phyloP scores from a whole-genome alignment of 352 stramenopile genomes.

The Globisporangium iwayamae region DNA sequence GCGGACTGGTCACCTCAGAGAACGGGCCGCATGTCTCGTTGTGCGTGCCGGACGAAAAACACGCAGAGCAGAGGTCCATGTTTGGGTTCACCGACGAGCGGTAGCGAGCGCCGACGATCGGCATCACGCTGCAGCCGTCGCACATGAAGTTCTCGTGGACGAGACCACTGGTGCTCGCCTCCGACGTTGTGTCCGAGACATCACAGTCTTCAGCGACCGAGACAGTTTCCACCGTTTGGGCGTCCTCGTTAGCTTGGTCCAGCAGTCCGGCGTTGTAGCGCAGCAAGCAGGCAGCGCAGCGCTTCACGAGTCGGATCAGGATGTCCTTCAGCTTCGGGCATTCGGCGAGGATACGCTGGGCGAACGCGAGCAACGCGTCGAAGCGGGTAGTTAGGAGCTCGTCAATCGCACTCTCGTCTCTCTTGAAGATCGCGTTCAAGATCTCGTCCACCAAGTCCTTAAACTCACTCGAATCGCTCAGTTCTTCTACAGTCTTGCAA shows the following conservation, averaged over 20 bases:
- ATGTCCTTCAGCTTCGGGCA: constrained; percentile 42
- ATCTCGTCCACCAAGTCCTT: constrained; percentile 32
- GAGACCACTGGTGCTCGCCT: constrained; percentile 10
- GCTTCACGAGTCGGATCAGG: constrained; percentile 43
- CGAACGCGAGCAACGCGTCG: constrained; percentile 36
- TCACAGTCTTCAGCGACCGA: constrained; percentile 18
- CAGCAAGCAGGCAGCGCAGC: constrained; percentile 29
- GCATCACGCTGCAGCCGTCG: constrained; percentile 31
- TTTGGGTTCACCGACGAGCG: constrained; percentile 24
- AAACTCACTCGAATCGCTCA: constrained; percentile 36
- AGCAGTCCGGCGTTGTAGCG: constrained; percentile 34
- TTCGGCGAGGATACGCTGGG: constrained; percentile 31
- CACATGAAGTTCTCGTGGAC: constrained; percentile 30
- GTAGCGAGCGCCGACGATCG: constrained; percentile 35
- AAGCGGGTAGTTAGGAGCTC: constrained; percentile 27
- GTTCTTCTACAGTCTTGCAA: constrained; percentile 23
- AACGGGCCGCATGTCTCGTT: constrained; percentile 13
- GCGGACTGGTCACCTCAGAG: constrained; percentile 8
- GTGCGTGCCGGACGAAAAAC: constrained; percentile 15
- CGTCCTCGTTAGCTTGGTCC: constrained; percentile 20
- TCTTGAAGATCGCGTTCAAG: constrained; percentile 26
- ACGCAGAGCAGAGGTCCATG: constrained; percentile 37
- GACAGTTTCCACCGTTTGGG: constrained; percentile 21
- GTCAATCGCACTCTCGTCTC: constrained; percentile 31
- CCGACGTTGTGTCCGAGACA: constrained; percentile 3